Evolutionary conservation across 768 basidiomycete species (phyloP).

Genomic region (Tylopilus subfusipes): DNA sequence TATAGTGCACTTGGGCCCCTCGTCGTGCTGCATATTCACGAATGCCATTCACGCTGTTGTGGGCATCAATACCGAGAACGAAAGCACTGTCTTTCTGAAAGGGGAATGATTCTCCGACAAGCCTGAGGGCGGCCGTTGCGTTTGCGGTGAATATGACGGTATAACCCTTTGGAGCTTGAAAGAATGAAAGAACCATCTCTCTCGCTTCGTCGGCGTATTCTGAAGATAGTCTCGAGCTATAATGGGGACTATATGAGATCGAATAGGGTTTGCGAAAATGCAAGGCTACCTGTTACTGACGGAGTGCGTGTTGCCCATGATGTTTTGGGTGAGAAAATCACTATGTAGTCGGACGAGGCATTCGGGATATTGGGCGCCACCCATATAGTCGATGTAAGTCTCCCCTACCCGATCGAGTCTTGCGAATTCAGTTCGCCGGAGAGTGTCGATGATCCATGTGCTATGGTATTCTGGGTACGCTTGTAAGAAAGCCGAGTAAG

Average conservation of each 20-base stretch:
- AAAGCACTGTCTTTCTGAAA: constrained; percentile 55
- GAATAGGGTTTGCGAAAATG: neutral
- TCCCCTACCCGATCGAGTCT: constrained; percentile 60
- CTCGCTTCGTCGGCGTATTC: constrained; percentile 67
- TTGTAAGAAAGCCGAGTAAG: constrained; percentile 50
- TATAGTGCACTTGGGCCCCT: constrained; percentile 44
- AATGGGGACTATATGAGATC: neutral
- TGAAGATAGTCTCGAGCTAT: constrained; percentile 68
- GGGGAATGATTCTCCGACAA: constrained; percentile 78
- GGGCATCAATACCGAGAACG: constrained; percentile 75
- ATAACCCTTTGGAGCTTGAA: constrained; percentile 71
- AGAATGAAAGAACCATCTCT: constrained; percentile 69
- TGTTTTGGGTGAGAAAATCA: constrained; percentile 59
- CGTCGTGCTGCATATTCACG: constrained; percentile 60
- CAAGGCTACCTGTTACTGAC: constrained; percentile 64
- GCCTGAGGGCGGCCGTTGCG: constrained; percentile 73
- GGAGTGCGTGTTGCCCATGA: constrained; percentile 84
- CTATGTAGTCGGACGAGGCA: constrained; percentile 69
- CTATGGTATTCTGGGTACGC: constrained; percentile 53
- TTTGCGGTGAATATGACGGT: constrained; percentile 82
- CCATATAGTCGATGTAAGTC: constrained; percentile 86
- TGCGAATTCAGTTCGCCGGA: constrained; percentile 59
- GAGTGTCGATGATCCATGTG: constrained; percentile 68
- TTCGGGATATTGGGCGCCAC: constrained; percentile 76
- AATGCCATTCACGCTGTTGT: constrained; percentile 83